Base-by-base conservation (phyloP, 257 asterid species). In the Solanum virginianum region DNA sequence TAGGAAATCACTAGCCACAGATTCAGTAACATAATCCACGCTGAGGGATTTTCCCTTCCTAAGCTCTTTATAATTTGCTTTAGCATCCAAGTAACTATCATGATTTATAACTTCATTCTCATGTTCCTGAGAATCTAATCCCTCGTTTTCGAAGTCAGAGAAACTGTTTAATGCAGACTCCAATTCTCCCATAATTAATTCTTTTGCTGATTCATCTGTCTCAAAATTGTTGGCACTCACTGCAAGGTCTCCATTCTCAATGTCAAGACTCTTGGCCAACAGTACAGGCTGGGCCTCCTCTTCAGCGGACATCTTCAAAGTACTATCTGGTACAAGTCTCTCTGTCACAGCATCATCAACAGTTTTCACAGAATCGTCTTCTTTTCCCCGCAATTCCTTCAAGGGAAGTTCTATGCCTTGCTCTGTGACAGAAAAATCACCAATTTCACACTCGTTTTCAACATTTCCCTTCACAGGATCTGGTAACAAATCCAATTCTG, bases 1-100 rank as follows among this genome's bases (percentile, higher is more conserved):
- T 89, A 97, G 81, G 95, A 97, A 95, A 87, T 94, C 98, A 85
- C 84, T 86, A 24, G 98, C 98, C 59, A 94, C 93, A 13, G 88
- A 90, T 71, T 93, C 94, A 26, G 91, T 84, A 80, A 81, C 89
- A 85, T 91, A 94, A 85, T 94, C 98, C 87, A 94, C 66, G 89
- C 89, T 88, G 84, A 83, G 91, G 66, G 96, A 91, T 81, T 88
- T 93, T 65, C 89, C 95, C 86, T 89, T 92, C 81, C 83, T 68
- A 83, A 57, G 59, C 22, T 84, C 90, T 87, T 80, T 82, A 83
- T 84, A 36, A 85, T 59, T 69, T 49, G 90, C 89, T 87, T 89
- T 80, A 60, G 72, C 65, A 59, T 89, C 93, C 87, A 86, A 70
- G 85, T 86, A 82, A 84, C 82, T 84, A 86, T 89, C 91, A 39